Percentiles rank a stretch among this genome's conserved stretches.
Evolutionary conservation across 768 basidiomycete species (phyloP).

Genomic region (Pholiota microspora): DNA sequence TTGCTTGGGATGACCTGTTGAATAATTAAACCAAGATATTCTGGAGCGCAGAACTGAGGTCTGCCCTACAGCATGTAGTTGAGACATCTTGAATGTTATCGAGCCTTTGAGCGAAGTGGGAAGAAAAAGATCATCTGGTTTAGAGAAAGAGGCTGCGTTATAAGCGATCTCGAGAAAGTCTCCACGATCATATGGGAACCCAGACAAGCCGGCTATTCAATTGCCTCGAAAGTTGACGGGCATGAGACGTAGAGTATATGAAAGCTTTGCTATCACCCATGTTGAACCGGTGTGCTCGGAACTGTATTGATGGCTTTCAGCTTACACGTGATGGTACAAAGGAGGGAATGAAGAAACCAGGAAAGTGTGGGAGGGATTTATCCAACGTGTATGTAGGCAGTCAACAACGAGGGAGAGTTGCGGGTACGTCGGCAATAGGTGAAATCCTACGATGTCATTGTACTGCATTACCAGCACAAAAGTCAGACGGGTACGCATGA

Average conservation of each 20-base stretch:
- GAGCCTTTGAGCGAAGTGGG: neutral
- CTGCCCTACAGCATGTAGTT: constrained; percentile 9
- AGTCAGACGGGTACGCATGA: constrained; percentile 11
- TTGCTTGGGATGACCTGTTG: constrained; percentile 41
- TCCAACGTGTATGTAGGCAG: neutral
- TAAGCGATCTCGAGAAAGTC: constrained; percentile 4
- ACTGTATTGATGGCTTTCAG: neutral
- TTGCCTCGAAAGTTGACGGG: neutral
- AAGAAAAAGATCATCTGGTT: neutral
- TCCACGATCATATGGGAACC: constrained; percentile 1
- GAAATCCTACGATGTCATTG: neutral
- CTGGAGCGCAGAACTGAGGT: neutral
- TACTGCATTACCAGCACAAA: neutral
- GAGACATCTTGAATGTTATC: constrained; percentile 8
- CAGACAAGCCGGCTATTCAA: constrained; percentile 7
- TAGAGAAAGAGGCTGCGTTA: neutral
- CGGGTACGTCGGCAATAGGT: neutral
- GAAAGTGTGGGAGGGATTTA: neutral
- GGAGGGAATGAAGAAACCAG: constrained; percentile 7
- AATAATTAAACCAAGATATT: neutral
- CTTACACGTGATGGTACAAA: constrained; percentile 18
- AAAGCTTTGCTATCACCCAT: neutral
- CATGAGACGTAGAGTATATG: constrained; percentile 2
- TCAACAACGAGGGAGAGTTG: neutral
- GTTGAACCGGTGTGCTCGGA: neutral